A percentile compares a stretch with the other conserved stretches of the same genome.
phyloP scores from a whole-genome alignment of 1,284 basidiomycete species.

The Cryptococcus amylolentus region DNA sequence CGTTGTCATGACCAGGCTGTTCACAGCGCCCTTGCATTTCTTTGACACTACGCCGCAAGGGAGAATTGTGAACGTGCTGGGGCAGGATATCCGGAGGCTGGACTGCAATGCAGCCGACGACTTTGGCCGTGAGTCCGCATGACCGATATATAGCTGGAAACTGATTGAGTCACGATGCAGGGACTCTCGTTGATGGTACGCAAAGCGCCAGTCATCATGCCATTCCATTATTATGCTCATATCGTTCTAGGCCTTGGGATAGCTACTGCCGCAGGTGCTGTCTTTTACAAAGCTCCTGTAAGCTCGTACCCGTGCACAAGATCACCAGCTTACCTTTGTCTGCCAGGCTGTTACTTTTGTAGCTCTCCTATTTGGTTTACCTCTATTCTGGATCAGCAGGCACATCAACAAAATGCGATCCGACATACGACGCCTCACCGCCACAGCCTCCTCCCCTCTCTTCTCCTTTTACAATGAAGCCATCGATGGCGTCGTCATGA shows the following conservation, averaged over 20 bases:
- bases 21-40: conserved; percentile 67
- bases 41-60: conserved; percentile 82
- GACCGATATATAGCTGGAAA: not conserved
- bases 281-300: conserved; percentile 33
- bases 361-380: conserved; percentile 25
- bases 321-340: not conserved
- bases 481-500: conserved; percentile 51
- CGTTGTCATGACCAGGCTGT: conserved; percentile 57
- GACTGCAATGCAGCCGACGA: conserved; percentile 55
- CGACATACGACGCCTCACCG: conserved; percentile 38
- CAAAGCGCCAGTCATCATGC: not conserved
- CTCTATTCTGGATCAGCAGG: conserved; percentile 30
- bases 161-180: conserved; percentile 1
- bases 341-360: conserved; percentile 25
- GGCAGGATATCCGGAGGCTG: conserved; percentile 58
- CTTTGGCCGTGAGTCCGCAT: conserved; percentile 55
- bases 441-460: conserved; percentile 48
- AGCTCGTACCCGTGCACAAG: not conserved
- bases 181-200: conserved; percentile 14
- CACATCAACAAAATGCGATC: conserved; percentile 41
- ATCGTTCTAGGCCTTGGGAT: conserved; percentile 11
- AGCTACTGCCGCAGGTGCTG: conserved; percentile 14
- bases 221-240: not conserved
- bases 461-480: conserved; percentile 51
- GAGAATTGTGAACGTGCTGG: conserved; percentile 52